A percentile compares a stretch with the other conserved stretches of the same genome.
Evolutionary conservation across 257 asterid species (phyloP).

Genomic region (Striga asiatica): DNA sequence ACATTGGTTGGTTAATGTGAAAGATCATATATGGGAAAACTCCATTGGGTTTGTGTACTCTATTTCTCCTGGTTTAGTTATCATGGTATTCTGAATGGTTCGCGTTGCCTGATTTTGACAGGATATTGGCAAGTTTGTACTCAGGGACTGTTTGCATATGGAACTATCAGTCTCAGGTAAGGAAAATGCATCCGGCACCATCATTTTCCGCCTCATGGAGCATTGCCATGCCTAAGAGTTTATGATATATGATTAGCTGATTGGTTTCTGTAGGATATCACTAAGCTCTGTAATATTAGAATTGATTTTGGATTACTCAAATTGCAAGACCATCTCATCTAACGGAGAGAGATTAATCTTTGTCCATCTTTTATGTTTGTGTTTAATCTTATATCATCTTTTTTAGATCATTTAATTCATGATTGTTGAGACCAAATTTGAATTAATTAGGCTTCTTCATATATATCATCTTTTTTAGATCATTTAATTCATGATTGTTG

Average conservation of each 20-base stretch:
- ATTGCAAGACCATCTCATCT: conserved; percentile 6
- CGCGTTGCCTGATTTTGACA: conserved; percentile 22
- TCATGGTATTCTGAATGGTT: conserved; percentile 3
- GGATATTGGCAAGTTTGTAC: conserved; percentile 88
- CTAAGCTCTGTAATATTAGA: background rate
- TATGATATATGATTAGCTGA: conserved; percentile 1
- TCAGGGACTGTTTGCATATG: conserved; percentile 87
- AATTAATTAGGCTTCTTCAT: background rate
- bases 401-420: background rate
- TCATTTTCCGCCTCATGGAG: background rate
- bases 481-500: background rate
- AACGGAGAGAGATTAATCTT: background rate
- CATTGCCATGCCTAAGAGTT: background rate
- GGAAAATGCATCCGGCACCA: conserved; percentile 1
- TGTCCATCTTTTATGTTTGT: background rate
- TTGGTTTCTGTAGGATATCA: background rate
- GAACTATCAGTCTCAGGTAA: conserved; percentile 96
- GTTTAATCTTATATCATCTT: too few relatives aligned
- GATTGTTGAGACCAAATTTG: background rate
- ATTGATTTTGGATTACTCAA: background rate
- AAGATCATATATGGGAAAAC: too few relatives aligned
- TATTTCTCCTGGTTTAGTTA: background rate
- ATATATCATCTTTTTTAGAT: too few relatives aligned
- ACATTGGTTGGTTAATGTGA: too few relatives aligned
- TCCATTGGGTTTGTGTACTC: too few relatives aligned